phyloP scores from a whole-genome alignment of 2,329 filamentous ascomycete genomes.

The Diaporthe nobilis region DNA sequence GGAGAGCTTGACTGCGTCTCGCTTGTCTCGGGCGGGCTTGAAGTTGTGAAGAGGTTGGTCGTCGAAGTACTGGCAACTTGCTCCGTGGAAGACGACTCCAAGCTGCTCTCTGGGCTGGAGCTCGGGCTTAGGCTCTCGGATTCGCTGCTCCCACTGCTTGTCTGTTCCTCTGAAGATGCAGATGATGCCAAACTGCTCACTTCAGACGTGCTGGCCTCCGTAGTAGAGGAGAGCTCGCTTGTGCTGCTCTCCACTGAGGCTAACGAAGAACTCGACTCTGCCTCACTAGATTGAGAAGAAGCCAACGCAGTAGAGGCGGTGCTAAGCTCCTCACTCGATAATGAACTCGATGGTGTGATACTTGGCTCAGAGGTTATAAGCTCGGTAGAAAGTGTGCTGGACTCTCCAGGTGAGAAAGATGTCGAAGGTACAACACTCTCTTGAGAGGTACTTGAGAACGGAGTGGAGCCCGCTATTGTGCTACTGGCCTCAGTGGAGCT shows the following conservation, averaged over 20 bases:
- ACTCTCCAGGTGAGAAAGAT: neutral
- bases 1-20: neutral
- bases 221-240: neutral
- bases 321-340: neutral
- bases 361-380: neutral
- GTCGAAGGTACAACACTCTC: neutral
- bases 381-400: neutral
- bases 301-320: neutral
- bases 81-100: neutral
- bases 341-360: neutral
- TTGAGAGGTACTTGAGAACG: neutral
- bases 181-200: neutral
- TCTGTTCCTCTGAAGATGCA: neutral
- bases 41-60: neutral
- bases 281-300: neutral
- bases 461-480: neutral
- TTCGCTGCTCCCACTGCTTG: slow-evolving; percentile 7
- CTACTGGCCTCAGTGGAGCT: neutral
- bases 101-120: neutral
- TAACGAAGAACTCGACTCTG: neutral
- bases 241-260: neutral
- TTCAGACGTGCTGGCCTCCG: slow-evolving; percentile 7
- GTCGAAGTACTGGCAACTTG: neutral
- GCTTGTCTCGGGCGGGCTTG: neutral
- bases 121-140: neutral